Percentiles rank a stretch among this genome's conserved stretches.
phyloP scores from a whole-genome alignment of 441 rosid genomes.

The Pelargonium myrrhifolium region DNA sequence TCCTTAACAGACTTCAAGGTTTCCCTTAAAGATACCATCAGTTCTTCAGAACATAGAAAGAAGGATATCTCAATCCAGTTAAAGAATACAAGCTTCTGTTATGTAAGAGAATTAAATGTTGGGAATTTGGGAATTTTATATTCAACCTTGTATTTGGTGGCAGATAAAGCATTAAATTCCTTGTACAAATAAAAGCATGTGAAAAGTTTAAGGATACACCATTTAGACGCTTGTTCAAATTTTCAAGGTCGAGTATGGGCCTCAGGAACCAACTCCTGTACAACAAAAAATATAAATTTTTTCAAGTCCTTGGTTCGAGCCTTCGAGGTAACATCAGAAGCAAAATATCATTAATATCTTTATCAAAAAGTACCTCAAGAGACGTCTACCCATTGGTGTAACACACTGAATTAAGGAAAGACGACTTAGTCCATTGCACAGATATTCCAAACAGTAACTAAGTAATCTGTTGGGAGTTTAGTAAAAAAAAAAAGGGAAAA shows the following conservation, averaged over 20 bases:
- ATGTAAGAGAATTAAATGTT: conserved; percentile 10
- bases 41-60: conserved; percentile 69
- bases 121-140: not conserved
- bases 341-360: conserved; percentile 18
- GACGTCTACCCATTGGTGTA: conserved; percentile 86
- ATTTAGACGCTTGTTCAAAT: conserved; percentile 68
- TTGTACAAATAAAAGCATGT: conserved; percentile 9
- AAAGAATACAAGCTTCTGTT: conserved; percentile 23
- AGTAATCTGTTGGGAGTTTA: not conserved
- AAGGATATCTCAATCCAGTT: conserved; percentile 60
- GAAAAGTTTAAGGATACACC: conserved; percentile 64
- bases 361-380: conserved; percentile 53
- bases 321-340: conserved; percentile 10
- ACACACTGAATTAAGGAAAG: conserved; percentile 57
- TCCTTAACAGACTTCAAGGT: conserved; percentile 90
- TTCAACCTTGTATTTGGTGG: not conserved
- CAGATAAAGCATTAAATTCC: not conserved
- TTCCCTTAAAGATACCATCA: conserved; percentile 67
- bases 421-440: conserved; percentile 27
- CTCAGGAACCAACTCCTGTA: conserved; percentile 94
- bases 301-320: conserved; percentile 11
- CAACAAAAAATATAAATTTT: conserved; percentile 17
- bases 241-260: conserved; percentile 79
- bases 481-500: not conserved
- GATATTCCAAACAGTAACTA: conserved; percentile 19